Base-by-base conservation (phyloP, 805 yeast genomes). In the Pichia cabralensis region DNA sequence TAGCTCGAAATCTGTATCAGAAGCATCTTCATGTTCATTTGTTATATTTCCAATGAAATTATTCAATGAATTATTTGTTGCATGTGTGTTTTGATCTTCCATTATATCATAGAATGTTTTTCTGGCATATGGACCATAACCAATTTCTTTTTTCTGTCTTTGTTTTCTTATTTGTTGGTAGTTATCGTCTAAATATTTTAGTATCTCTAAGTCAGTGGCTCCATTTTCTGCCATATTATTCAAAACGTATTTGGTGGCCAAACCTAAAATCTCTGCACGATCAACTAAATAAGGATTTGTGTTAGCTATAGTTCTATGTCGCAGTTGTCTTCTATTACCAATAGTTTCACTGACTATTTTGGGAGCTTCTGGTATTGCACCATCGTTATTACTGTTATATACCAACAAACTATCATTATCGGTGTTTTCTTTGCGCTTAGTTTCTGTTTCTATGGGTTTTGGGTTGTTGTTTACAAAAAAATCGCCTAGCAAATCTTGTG, bases 261-360 rank as follows among this genome's bases (percentile, higher is more conserved):
- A 38, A 4, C 63, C 62, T 3, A 58, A 39, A 36, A 51, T 50
- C 9, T 47, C 53, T 3, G 60, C 60, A 3, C 52, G 45, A 34
- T 60, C 63, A 3, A 59, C 53, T 9, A 58, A 48, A 37, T 57
- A 60, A 2, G 59, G 58, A 38, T 60, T 41, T 14, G 39, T 16
- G 21, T 41, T 38, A 5, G 35, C 35, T 22, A 41, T 38, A 7
- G 30, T 41, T 18, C 45, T 30, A 13, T 38, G 42, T 15, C 45
- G 20, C 10, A 41, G 26, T 8, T 18, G 35, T 18, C 44, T 35
- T 18, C 36, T 31, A 12, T 17, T 10, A 2, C 17, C 3, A 4
- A 10, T 17, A 15, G 22, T 20, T 20, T 20, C 22, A 20, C n/a
- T n/a, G n/a, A n/a, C n/a, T n/a, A n/a, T n/a, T n/a, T n/a, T n/a